phyloP scores from a whole-genome alignment of 345 rosid genomes.

The Lepidium didymum region DNA sequence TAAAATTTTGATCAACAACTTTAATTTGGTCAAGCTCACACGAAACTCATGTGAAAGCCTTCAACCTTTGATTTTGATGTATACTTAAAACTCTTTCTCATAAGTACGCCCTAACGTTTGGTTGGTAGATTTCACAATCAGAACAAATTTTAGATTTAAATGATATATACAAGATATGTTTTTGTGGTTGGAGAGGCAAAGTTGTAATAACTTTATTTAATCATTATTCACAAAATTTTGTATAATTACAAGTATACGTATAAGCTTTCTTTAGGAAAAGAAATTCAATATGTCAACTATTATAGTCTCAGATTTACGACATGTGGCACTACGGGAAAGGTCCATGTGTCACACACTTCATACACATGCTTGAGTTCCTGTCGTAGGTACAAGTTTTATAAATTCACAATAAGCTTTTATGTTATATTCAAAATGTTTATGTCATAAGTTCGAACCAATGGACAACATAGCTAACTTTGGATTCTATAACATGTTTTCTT shows the following conservation, averaged over 20 bases:
- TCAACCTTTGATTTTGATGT: constrained; percentile 21
- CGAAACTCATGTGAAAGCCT: constrained; percentile 32
- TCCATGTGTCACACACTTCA: background rate
- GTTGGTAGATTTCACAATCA: constrained; percentile 30
- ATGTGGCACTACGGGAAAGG: constrained; percentile 5
- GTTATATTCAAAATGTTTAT: background rate
- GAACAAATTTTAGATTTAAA: constrained; percentile 3
- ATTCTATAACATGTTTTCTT: background rate
- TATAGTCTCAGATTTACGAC: background rate
- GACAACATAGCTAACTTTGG: constrained; percentile 20
- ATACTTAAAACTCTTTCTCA: constrained; percentile 22
- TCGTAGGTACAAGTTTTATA: background rate
- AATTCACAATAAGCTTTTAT: background rate
- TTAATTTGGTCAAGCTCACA: constrained; percentile 28
- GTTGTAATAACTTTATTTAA: background rate
- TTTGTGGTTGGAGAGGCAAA: constrained; percentile 13
- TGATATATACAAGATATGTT: background rate
- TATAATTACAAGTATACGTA: background rate
- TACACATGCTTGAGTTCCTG: constrained; percentile 1
- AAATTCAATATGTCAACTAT: background rate
- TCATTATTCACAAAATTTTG: background rate
- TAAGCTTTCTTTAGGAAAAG: background rate
- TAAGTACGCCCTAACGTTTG: background rate
- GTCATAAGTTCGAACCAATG: constrained; percentile 2
- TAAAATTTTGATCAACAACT: background rate